phyloP scores from a whole-genome alignment of 208 protist species.

The Trypanosoma rangeli region DNA sequence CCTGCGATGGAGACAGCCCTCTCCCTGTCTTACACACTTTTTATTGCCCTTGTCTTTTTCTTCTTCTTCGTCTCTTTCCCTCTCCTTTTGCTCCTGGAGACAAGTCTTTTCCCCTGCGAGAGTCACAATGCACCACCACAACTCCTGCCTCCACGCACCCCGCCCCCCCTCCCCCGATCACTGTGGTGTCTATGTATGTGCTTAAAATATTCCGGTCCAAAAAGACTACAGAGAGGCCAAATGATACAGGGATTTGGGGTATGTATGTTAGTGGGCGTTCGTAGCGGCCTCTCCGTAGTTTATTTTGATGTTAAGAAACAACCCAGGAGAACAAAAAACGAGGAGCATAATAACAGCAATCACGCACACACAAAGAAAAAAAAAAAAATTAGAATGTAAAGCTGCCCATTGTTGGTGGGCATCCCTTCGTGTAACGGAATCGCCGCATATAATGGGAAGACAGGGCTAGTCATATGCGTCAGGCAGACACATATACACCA shows the following conservation, averaged over 20 bases:
- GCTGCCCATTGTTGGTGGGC: background rate
- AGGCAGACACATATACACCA: slow-evolving; percentile 11
- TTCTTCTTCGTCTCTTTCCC: background rate
- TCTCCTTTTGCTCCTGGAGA: background rate
- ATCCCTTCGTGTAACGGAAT: background rate
- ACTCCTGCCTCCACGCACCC: background rate
- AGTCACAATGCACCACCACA: background rate
- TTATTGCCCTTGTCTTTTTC: background rate
- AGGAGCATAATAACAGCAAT: slow-evolving; percentile 4
- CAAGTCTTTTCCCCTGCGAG: background rate
- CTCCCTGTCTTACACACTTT: background rate
- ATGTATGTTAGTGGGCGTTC: no score
- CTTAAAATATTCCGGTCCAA: background rate
- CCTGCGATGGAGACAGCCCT: background rate
- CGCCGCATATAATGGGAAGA: no score
- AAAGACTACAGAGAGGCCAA: background rate
- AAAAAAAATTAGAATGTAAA: background rate
- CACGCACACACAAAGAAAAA: slow-evolving; percentile 1
- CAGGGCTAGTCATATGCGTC: background rate
- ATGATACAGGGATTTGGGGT: background rate
- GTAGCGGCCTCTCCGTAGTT: background rate
- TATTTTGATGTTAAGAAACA: background rate
- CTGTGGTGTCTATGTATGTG: background rate
- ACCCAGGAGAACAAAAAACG: background rate
- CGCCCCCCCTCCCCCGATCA: background rate